Conservation (phyloP, 352 stramenopile genomes). For the Blastocystis sp. region DNA sequence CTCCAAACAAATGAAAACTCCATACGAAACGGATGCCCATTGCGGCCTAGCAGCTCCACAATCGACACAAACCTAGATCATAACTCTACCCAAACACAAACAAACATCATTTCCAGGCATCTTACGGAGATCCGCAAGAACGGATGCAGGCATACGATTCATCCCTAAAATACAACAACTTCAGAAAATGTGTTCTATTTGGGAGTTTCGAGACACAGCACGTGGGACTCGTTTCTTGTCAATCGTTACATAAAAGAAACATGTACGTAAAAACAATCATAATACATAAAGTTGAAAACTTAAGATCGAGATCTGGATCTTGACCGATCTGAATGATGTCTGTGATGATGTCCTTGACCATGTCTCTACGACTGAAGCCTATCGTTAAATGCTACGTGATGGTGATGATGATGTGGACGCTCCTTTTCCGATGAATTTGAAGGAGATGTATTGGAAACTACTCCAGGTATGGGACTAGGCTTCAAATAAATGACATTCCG, state of each 20-base stretch:
- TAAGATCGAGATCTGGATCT: too few relatives aligned
- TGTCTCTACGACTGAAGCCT: background rate
- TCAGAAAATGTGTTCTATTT: background rate
- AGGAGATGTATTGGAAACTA: background rate
- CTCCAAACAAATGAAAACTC: constrained; percentile 64
- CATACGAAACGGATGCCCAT: constrained; percentile 64
- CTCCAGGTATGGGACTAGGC: background rate
- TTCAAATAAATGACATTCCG: constrained; percentile 1
- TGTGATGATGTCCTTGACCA: background rate
- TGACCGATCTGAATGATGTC: too few relatives aligned
- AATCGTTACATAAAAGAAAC: too few relatives aligned
- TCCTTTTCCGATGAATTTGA: background rate
- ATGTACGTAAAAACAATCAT: too few relatives aligned
- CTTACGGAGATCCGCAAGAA: constrained; percentile 39
- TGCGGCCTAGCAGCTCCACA: constrained; percentile 58
- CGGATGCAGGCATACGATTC: constrained; percentile 49
- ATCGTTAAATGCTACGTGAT: background rate
- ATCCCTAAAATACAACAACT: background rate
- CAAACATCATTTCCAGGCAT: constrained; percentile 59
- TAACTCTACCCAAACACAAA: background rate
- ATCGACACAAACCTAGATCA: constrained; percentile 59
- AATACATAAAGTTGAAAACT: too few relatives aligned
- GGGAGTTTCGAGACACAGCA: too few relatives aligned
- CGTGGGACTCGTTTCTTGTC: background rate
- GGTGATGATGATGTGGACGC: background rate